phyloP scores from a whole-genome alignment of 2,329 filamentous ascomycete species.

The Pseudogymnoascus sp. region DNA sequence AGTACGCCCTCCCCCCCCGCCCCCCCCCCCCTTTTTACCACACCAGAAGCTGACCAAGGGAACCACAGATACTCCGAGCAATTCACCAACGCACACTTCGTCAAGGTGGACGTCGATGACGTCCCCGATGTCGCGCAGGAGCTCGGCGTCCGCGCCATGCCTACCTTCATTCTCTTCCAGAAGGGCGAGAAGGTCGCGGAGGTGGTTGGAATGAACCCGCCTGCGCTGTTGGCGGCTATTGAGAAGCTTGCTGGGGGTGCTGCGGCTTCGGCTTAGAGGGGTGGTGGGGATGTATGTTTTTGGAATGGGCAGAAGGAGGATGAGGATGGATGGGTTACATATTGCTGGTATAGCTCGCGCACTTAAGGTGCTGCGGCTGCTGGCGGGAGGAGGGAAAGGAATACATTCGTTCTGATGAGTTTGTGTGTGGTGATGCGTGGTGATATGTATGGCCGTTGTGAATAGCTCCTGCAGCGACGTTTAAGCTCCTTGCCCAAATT shows the following conservation, averaged over 20 bases:
- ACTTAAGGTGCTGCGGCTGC: not conserved
- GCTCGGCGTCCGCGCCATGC: conserved; percentile 82
- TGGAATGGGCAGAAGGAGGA: not conserved
- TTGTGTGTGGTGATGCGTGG: not conserved
- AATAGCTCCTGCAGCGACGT: not conserved
- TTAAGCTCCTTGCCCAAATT: not conserved
- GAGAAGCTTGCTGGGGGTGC: conserved; percentile 8
- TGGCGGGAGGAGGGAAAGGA: not conserved
- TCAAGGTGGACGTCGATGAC: conserved; percentile 87
- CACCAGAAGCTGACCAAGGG: too few species aligned
- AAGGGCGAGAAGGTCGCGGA: conserved; percentile 63
- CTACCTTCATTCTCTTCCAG: conserved; percentile 83
- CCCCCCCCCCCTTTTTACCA: too few species aligned
- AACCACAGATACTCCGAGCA: conserved; percentile 47
- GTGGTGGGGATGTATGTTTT: not conserved
- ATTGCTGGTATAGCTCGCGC: not conserved
- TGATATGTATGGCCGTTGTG: not conserved
- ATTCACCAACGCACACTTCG: conserved; percentile 60
- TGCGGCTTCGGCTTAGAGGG: not conserved
- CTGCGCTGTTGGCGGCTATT: conserved; percentile 45
- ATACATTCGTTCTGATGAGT: not conserved
- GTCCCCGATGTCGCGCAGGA: conserved; percentile 67
- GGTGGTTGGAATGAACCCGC: conserved; percentile 75
- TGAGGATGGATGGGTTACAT: not conserved
- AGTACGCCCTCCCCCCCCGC: conserved; percentile 38